Evolutionary conservation across 352 stramenopile genomes (phyloP), one percentile per base, ranked within the genome.

Genomic region (Pythium dissotocum): DNA sequence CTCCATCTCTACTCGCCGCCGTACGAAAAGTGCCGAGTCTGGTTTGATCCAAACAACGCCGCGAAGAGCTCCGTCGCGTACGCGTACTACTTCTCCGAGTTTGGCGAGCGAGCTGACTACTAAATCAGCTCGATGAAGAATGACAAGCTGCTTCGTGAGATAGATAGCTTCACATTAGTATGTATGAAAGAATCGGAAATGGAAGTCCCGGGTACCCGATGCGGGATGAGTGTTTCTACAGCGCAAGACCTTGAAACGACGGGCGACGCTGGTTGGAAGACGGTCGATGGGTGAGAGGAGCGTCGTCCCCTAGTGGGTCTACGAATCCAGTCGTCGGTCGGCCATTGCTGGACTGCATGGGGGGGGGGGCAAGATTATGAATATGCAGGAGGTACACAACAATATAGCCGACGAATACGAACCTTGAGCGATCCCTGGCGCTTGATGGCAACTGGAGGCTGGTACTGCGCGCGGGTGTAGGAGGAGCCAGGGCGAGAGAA

Each of bases 1-100:
- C 80, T 98, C 71, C 94, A 98, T 69, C 68, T 98, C 1, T 98
- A 98, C 69, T 82, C 85, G 36, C 94, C 94, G 62, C 94, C 94
- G 44, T 98, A 98, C 75, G 73, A 95, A 24, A 89, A 92, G 69
- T 98, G 94, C 73, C 85, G 86, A 57, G 77, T 97, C 64, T 97
- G 88, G 88, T 80, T 91, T 55, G 81, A 95, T 57, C 74, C 78
- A 1, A 66, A 63, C 12, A 65, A 87, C 53, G 82, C 86, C 33
- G 68, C 65, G 55, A 86, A 88, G 63, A 78, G 75, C 21, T 88
- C 78, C 9, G 82, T 87, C 30, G 83, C 84, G 12, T 80, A 83
- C 57, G 73, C 89, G 56, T 91, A 85, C 63, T 91, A 90, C 70
- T 90, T 92, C 51, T 89, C 78, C 10, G 83, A 93, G 55, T 91